Base-by-base conservation (phyloP, 2,329 filamentous ascomycete genomes). In the Phoma herbarum region DNA sequence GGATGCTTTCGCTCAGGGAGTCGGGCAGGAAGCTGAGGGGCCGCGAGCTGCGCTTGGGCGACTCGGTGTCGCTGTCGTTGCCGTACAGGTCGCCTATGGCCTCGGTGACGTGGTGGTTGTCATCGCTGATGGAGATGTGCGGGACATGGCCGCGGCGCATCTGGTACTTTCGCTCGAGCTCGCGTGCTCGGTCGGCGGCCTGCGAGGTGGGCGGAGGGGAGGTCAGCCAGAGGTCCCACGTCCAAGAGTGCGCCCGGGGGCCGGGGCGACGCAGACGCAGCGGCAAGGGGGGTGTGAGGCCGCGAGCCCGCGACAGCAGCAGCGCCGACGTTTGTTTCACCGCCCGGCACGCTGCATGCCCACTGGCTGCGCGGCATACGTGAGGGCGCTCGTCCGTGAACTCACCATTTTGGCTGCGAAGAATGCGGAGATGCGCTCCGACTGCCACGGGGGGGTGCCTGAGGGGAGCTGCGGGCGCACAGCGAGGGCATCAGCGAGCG, bases 21-120 rank as follows among this genome's bases (percentile, higher is more conserved):
- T 84, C 81, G 46, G 83, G 83, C 67, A 93, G 83, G 79, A 92
- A 95, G 80, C 91, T 94, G 69, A 93, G 79, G 33, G 91, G 91
- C 44, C 90, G 87, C 39, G 83, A 86, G 67, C 86, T 84, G 69
- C 82, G 80, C 67, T 79, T 82, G 69, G 77, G 63, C 56, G 59
- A 51, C 61, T 74, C 79, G 67, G 84, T 79, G 69, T 91, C 86
- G 74, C 92, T 90, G 69, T 91, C 86, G 73, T 92, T 90, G 71
- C 90, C 91, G 79, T 97, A 97, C 79, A 96, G 86, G 70, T 93
- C 93, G 51, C 92, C 92, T 78, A 97, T 96, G 59, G 92, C 90
- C 78, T 97, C 93, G 56, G 93, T 97, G 75, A 97, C 92, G 85
- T 97, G 93, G 80, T 97, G 92, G 79, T 86, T 92, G 61, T 93